Evolutionary conservation across 441 rosid species (phyloP), one percentile per base, ranked within the genome.

Genomic region (Populus tomentosa): DNA sequence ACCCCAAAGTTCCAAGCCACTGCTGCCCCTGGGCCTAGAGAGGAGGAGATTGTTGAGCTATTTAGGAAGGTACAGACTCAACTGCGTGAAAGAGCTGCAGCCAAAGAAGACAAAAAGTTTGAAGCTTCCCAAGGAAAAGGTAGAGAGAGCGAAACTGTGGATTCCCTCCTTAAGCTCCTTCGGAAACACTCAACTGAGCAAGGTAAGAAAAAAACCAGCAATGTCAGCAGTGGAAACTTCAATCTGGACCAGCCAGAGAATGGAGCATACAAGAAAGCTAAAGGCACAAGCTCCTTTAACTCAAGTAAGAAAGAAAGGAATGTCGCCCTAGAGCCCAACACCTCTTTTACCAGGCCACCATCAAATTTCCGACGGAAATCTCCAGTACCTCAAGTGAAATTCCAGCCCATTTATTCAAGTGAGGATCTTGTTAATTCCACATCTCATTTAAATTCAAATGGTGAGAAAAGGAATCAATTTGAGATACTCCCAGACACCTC

Each of bases 1-100:
- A 76, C 89, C 71, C 77, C 94, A 59, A 90, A 86, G 69, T 89
- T 82, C 69, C 97, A 90, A 76, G 88, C 93, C 70, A 88, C 88
- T 67, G 88, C 93, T 26, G 73, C 88, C 77, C 95, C 95, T 9
- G 91, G 92, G 53, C 86, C 84, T 18, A 86, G 84, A 78, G 93
- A 92, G 86, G 88, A 89, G 88, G 96, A 92, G 84, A 88, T 94
- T 79, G 91, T 90, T 71, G 88, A 92, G 77, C 87, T 92, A 68
- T 94, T 94, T 83, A 85, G 84, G 85, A 90, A 94, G 87, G 94
- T 92, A 67, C 98, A 94, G 75, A 84, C 89, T 78, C 89, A 88
- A 77, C 94, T 94, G 77, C 86, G 92, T 73, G 91, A 89, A 83
- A 88, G 91, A 88, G 93, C 93, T 50, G 90, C 86, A 0, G 75